phyloP scores from a whole-genome alignment of 805 yeast genomes.

The Osmozyma mogii region DNA sequence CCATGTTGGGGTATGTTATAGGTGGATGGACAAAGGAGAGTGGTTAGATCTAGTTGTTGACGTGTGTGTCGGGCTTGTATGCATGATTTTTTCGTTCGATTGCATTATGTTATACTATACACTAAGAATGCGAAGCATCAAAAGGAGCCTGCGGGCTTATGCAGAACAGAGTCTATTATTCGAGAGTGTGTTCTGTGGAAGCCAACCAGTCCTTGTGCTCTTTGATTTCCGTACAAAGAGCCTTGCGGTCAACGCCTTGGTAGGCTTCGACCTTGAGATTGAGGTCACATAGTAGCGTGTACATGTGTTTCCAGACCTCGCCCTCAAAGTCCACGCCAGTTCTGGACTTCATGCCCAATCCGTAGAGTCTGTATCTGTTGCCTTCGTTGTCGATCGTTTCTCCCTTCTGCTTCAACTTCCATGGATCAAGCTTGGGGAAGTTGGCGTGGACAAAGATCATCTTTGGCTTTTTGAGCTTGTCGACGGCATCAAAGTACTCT shows the following conservation, averaged over 20 bases:
- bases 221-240: conserved; percentile 43
- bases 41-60: too few species aligned
- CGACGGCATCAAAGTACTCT: conserved; percentile 3
- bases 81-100: too few species aligned
- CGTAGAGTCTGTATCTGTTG: conserved; percentile 48
- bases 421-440: conserved; percentile 60
- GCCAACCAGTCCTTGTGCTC: conserved; percentile 39
- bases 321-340: conserved; percentile 53
- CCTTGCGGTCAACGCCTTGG: conserved; percentile 30
- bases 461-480: conserved; percentile 6
- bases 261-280: conserved; percentile 39
- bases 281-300: conserved; percentile 44
- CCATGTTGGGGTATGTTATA: conserved; percentile 41
- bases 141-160: neutral
- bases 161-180: conserved; percentile 9
- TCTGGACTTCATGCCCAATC: conserved; percentile 43
- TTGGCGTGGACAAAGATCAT: conserved; percentile 57
- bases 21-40: too few species aligned
- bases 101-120: too few species aligned
- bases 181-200: conserved; percentile 28
- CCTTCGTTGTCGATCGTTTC: conserved; percentile 36
- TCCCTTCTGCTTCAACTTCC: conserved; percentile 37
- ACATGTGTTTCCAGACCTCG: conserved; percentile 54
- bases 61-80: too few species aligned
- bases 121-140: too few species aligned